These are phyloP conservation scores for Kwoniella sp. DNA, from an alignment of 768 basidiomycete species.

Conservation along the genomic window DNA sequence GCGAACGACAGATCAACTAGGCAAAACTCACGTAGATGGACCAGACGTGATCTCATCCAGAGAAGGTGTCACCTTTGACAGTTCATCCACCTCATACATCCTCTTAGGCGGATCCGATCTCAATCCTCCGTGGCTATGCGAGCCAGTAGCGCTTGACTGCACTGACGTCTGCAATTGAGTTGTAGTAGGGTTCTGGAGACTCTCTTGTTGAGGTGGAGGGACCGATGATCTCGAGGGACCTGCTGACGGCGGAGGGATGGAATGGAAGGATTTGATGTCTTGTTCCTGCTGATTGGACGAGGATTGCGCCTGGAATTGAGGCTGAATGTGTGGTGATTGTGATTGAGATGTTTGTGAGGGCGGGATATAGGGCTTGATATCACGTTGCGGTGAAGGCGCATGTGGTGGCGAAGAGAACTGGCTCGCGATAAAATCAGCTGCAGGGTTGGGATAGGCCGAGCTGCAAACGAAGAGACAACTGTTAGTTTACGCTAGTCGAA, in stretches of 20 bases:
- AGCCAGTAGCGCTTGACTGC: slow-evolving; percentile 22
- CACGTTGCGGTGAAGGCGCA: slow-evolving; percentile 12
- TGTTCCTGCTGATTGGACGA: neutral
- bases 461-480: neutral
- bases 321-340: neutral
- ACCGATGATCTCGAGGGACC: slow-evolving; percentile 6
- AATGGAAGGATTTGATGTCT: slow-evolving; percentile 21
- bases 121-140: slow-evolving; percentile 28
- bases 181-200: neutral
- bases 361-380: slow-evolving; percentile 16
- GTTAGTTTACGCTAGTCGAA: too few relatives aligned
- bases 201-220: slow-evolving; percentile 10
- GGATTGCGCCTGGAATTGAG: neutral
- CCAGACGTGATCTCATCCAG: slow-evolving; percentile 31
- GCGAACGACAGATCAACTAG: neutral
- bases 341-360: slow-evolving; percentile 4
- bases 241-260: slow-evolving; percentile 16
- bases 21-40: slow-evolving; percentile 23
- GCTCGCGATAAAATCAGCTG: neutral
- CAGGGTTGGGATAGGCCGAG: slow-evolving; percentile 16
- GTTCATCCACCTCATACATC: slow-evolving; percentile 36
- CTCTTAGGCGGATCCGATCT: slow-evolving; percentile 45
- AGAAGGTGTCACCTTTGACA: slow-evolving; percentile 23
- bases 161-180: neutral
- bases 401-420: slow-evolving; percentile 1